Percentiles rank a stretch among this genome's conserved stretches.
These are phyloP conservation scores for Tribonema minus DNA, from an alignment of 108 stramenopile species.

Conservation along the genomic window DNA sequence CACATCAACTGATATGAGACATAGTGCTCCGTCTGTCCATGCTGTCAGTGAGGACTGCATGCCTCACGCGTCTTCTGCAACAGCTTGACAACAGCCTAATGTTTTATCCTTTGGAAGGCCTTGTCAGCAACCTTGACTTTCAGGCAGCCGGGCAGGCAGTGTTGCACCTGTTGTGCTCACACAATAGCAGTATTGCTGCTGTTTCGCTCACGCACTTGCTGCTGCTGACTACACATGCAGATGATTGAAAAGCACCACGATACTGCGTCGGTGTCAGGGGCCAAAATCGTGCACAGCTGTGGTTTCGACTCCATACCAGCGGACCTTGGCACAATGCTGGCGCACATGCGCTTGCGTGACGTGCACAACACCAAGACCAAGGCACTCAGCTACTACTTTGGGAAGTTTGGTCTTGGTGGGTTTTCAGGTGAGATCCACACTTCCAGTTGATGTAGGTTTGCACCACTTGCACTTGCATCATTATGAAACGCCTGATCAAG, in stretches of 20 bases:
- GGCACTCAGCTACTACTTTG: not conserved
- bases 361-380: not conserved
- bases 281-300: not conserved
- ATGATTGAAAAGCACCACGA: not conserved
- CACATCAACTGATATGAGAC: too few species aligned
- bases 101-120: too few species aligned
- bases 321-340: not conserved
- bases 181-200: not conserved
- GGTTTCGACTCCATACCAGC: not conserved
- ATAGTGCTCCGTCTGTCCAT: too few species aligned
- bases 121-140: too few species aligned
- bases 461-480: too few species aligned
- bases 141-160: not conserved
- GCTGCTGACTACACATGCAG: not conserved
- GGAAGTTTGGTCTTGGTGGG: not conserved
- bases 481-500: too few species aligned
- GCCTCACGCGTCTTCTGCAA: too few species aligned
- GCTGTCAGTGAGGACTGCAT: too few species aligned
- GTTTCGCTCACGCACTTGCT: too few species aligned
- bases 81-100: too few species aligned
- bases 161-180: not conserved
- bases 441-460: too few species aligned
- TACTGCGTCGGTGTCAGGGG: not conserved
- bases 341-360: not conserved
- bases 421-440: too few species aligned